Percentiles rank a stretch among this genome's conserved stretches.
These are phyloP conservation scores for Lasiosphaeria ovina DNA, from an alignment of 495 filamentous ascomycete genomes.

Conservation along the genomic window DNA sequence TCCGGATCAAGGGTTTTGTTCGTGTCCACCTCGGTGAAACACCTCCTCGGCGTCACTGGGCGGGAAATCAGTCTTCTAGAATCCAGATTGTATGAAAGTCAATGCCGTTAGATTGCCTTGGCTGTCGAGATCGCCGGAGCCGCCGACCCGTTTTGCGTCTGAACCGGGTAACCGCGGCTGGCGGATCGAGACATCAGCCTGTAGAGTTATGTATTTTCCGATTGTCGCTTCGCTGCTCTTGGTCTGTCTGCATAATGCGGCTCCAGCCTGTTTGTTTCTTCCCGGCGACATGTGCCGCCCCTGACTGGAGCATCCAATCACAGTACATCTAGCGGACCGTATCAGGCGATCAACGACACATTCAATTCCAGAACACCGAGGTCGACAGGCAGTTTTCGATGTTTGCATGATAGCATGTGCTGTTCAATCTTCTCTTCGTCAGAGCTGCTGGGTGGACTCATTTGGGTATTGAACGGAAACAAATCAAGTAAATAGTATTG, in stretches of 20 bases:
- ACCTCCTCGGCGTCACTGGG: neutral
- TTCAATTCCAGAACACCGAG: too few relatives aligned
- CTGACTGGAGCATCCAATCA: neutral
- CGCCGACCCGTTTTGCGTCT: neutral
- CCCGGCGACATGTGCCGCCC: neutral
- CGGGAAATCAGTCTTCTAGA: neutral
- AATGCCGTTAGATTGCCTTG: constrained; percentile 4
- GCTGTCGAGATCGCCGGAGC: neutral
- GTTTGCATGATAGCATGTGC: too few relatives aligned
- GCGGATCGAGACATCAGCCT: neutral
- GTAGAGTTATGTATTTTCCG: neutral
- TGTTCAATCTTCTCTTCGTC: too few relatives aligned
- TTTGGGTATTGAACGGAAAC: too few relatives aligned
- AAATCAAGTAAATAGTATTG: too few relatives aligned
- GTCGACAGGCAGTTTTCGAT: too few relatives aligned
- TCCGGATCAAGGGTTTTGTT: too few relatives aligned
- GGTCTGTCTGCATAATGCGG: neutral
- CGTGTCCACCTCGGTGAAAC: neutral
- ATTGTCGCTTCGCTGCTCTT: neutral
- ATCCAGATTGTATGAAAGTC: neutral
- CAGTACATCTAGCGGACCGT: too few relatives aligned
- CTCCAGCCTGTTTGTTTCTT: constrained; percentile 1
- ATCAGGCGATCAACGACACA: too few relatives aligned
- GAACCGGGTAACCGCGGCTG: constrained; percentile 3
- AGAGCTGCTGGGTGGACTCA: too few relatives aligned